Percentiles rank a stretch among this genome's conserved stretches.
These are phyloP conservation scores for Emergomyces pasteurianus DNA, from an alignment of 2,329 filamentous ascomycete species.

Conservation along the genomic window DNA sequence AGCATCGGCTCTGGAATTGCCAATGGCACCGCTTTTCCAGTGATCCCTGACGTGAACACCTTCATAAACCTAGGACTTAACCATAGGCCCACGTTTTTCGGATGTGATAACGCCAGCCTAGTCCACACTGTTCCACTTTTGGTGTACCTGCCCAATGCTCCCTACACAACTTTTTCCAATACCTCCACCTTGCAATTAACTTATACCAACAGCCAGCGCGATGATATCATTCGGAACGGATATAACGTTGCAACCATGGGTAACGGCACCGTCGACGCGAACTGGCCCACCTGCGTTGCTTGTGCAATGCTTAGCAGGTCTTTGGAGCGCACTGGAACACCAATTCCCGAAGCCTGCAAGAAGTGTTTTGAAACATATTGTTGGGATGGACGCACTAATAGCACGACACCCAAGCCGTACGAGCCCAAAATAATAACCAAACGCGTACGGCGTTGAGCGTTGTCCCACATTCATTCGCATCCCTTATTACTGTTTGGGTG, in stretches of 20 bases:
- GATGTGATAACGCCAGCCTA: conserved; percentile 57
- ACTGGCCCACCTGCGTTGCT: conserved; percentile 75
- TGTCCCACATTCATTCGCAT: conserved; percentile 5
- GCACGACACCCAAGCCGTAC: conserved; percentile 28
- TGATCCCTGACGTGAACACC: conserved; percentile 61
- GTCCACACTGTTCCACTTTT: conserved; percentile 52
- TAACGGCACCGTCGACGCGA: conserved; percentile 59
- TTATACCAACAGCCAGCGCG: conserved; percentile 55
- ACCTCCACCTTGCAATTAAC: conserved; percentile 60
- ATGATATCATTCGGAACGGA: conserved; percentile 76
- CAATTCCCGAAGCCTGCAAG: conserved; percentile 58
- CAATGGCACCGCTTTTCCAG: conserved; percentile 61
- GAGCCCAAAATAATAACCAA: conserved; percentile 24
- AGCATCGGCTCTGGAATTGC: conserved; percentile 45
- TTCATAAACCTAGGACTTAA: conserved; percentile 69
- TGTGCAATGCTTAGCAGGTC: conserved; percentile 76
- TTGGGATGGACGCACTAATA: conserved; percentile 68
- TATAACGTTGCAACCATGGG: conserved; percentile 72
- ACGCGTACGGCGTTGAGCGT: conserved; percentile 2
- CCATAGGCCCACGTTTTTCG: conserved; percentile 65
- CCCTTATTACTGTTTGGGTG: conserved; percentile 1
- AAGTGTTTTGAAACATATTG: conserved; percentile 74
- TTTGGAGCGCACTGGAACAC: conserved; percentile 56
- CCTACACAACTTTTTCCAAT: conserved; percentile 67
- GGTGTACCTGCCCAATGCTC: conserved; percentile 79